These are phyloP conservation scores for Naegleria gruberi DNA, from an alignment of 208 protist species.

Conservation along the genomic window DNA sequence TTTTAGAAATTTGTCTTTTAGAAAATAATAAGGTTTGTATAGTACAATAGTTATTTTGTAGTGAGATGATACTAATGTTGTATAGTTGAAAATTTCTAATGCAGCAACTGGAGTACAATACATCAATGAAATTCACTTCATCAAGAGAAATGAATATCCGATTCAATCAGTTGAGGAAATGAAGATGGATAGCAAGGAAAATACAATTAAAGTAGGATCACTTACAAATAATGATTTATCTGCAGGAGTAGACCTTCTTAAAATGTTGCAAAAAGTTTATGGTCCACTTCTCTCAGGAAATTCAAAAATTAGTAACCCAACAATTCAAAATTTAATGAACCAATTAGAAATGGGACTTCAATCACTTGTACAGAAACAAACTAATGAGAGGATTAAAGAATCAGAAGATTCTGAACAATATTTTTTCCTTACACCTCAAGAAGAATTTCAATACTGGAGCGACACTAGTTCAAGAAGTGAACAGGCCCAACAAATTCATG, in stretches of 20 bases:
- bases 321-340: neutral
- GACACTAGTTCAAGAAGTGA: neutral
- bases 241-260: neutral
- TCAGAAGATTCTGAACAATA: neutral
- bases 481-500: neutral
- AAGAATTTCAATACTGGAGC: constrained; percentile 11
- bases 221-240: neutral
- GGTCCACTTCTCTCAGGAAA: neutral
- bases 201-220: neutral
- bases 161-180: neutral
- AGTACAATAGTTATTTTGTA: no score
- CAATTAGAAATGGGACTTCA: neutral
- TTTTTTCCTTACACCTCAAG: constrained; percentile 19
- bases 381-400: neutral
- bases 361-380: neutral
- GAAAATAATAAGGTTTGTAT: neutral
- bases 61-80: neutral
- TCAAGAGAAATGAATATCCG: neutral
- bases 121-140: neutral
- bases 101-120: neutral
- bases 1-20: neutral
- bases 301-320: neutral
- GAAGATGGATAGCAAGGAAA: neutral
- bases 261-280: neutral
- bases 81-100: neutral